Base-by-base conservation (phyloP, 257 asterid species). In the Solanum dulcamara region DNA sequence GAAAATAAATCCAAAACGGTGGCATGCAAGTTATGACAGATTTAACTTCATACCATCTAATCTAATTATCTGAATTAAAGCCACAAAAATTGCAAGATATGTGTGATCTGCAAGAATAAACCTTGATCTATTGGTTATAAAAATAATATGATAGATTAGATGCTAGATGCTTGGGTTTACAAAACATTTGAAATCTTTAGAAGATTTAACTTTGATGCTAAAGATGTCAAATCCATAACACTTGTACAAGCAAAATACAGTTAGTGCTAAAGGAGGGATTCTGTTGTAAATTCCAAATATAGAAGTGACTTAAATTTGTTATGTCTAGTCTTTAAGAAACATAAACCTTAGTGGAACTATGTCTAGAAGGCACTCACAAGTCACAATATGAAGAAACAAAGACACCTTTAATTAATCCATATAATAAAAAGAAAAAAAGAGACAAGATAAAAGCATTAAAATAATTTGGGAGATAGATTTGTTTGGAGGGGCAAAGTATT, bases 321-420 rank as follows among this genome's bases (percentile, higher is more conserved):
- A 83, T 85, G 89, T 81, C 81, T 70, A 18, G 40, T 84, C 74
- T 87, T 84, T 71, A 81, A 81, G 82, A 71, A 24, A 70, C 87
- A 84, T 35, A 42, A 44, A 74, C 18, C 24, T 17, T 59, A 48
- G 84, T 70, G 84, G 75, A 22, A 50, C n/a, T 62, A 77, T 66
- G 53, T 82, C 40, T 35, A 75, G 33, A 87, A 80, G 51, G 77
- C 83, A 67, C 57, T 77, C 83, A 82, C 37, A 74, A 67, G 35
- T 77, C 83, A 82, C 59, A 74, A 72, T 44, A 72, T 35, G 80
- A 74, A 60, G 86, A 57, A 35, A n/a, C 81, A 83, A 62, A 74
- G 80, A 40, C 40, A 15, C 20, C 15, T 77, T 77, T 44, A 77
- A 24, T n/a, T 24, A 7, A 14, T 66, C 17, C 10, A 46, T 46